These are phyloP conservation scores for Paraphoma sp. DNA, from an alignment of 2,329 filamentous ascomycete species.

Conservation along the genomic window DNA sequence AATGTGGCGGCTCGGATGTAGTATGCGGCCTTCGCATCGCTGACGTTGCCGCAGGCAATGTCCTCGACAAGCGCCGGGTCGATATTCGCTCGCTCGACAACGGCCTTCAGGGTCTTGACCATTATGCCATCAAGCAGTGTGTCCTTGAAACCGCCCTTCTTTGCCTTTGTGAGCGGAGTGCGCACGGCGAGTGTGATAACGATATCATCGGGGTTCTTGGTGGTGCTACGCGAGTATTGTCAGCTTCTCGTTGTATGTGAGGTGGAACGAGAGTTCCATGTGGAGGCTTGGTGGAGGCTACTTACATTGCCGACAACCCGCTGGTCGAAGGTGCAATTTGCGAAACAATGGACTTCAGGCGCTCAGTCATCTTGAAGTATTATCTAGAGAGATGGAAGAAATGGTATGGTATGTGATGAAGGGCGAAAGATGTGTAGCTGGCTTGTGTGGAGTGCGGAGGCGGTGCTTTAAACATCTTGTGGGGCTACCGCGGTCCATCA, in stretches of 20 bases:
- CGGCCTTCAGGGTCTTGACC: slow-evolving; percentile 77
- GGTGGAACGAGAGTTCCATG: not conserved
- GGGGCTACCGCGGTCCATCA: slow-evolving; percentile 14
- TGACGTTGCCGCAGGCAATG: slow-evolving; percentile 91
- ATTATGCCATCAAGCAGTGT: slow-evolving; percentile 86
- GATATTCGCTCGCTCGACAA: slow-evolving; percentile 71
- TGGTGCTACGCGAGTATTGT: slow-evolving; percentile 64
- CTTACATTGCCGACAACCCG: slow-evolving; percentile 79
- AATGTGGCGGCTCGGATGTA: slow-evolving; percentile 87
- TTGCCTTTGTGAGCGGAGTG: slow-evolving; percentile 85
- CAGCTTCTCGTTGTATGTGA: slow-evolving; percentile 2
- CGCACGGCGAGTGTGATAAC: slow-evolving; percentile 93
- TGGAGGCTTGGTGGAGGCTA: slow-evolving; percentile 14
- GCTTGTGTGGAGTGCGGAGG: slow-evolving; percentile 19
- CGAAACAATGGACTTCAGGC: slow-evolving; percentile 85
- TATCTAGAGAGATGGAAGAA: not conserved
- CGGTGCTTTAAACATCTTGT: slow-evolving; percentile 23
- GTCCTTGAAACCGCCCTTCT: slow-evolving; percentile 95
- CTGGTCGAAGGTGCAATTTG: slow-evolving; percentile 79
- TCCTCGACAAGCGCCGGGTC: slow-evolving; percentile 86
- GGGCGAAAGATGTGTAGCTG: not conserved
- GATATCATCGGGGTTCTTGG: slow-evolving; percentile 93
- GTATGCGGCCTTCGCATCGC: slow-evolving; percentile 85
- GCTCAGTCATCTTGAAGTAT: slow-evolving; percentile 63
- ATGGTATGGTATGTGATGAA: not conserved